Percentiles rank a stretch among this genome's conserved stretches.
Evolutionary conservation across 768 basidiomycete species (phyloP).

Genomic region (Leccinum aurantiacum): DNA sequence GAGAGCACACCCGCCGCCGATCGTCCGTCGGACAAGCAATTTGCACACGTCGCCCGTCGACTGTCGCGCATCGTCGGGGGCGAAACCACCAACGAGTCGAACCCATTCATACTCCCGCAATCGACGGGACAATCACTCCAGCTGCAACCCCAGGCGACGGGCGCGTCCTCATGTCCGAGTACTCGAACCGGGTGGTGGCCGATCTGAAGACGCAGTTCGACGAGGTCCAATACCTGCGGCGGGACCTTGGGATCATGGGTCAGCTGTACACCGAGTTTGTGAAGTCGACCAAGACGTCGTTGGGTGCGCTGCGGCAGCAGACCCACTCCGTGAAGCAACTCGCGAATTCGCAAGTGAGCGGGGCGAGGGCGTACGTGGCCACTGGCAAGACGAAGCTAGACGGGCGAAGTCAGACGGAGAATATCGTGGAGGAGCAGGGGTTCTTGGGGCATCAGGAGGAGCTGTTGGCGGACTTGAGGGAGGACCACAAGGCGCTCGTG

Average conservation of each 20-base stretch:
- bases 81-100: constrained; percentile 33
- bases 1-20: constrained; percentile 64
- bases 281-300: constrained; percentile 84
- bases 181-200: constrained; percentile 67
- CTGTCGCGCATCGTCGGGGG: constrained; percentile 66
- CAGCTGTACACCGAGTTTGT: constrained; percentile 95
- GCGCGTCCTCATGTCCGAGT: constrained; percentile 72
- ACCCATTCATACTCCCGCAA: constrained; percentile 51
- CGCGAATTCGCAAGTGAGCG: too few relatives aligned
- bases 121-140: constrained; percentile 64
- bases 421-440: too few relatives aligned
- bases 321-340: constrained; percentile 94
- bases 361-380: too few relatives aligned
- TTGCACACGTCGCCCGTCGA: constrained; percentile 69
- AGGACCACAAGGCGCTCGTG: too few relatives aligned
- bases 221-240: constrained; percentile 90
- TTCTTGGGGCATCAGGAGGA: too few relatives aligned
- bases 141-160: constrained; percentile 66
- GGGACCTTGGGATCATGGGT: constrained; percentile 90
- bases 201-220: constrained; percentile 93
- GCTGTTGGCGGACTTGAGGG: too few relatives aligned
- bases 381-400: too few relatives aligned
- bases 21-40: constrained; percentile 73
- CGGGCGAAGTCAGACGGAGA: too few relatives aligned
- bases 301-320: constrained; percentile 75